Conservation (phyloP, 169 alveolate genomes). For the Plasmodium relictum region DNA sequence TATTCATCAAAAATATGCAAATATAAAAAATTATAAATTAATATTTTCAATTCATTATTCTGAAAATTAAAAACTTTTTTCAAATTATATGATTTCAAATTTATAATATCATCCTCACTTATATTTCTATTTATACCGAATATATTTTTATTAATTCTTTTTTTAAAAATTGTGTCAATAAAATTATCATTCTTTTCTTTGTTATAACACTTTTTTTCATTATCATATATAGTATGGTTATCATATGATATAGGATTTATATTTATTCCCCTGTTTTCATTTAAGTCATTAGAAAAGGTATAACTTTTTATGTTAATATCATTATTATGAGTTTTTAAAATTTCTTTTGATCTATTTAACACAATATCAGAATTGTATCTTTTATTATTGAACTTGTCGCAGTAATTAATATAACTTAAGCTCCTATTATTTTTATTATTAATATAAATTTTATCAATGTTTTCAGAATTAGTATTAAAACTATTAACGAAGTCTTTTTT, state of each 20-base stretch:
- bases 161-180: slow-evolving; percentile 35
- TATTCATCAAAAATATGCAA: slow-evolving; percentile 64
- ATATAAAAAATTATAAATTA: slow-evolving; percentile 58
- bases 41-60: slow-evolving; percentile 59
- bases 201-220: not conserved
- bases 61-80: slow-evolving; percentile 39
- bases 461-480: no score
- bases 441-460: no score
- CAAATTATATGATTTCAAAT: slow-evolving; percentile 11
- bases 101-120: slow-evolving; percentile 4
- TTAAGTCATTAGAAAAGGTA: not conserved
- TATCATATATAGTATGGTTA: not conserved
- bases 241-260: not conserved
- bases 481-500: no score
- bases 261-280: not conserved
- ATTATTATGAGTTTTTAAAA: not conserved
- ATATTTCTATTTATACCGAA: slow-evolving; percentile 1
- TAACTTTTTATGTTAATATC: not conserved
- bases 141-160: slow-evolving; percentile 26
- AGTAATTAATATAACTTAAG: no score
- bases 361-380: slow-evolving; percentile 16
- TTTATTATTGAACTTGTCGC: not conserved
- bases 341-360: not conserved
- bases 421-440: no score
- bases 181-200: slow-evolving; percentile 28